Conservation (phyloP, 768 basidiomycete species). For the Boletus eberwhitei region DNA sequence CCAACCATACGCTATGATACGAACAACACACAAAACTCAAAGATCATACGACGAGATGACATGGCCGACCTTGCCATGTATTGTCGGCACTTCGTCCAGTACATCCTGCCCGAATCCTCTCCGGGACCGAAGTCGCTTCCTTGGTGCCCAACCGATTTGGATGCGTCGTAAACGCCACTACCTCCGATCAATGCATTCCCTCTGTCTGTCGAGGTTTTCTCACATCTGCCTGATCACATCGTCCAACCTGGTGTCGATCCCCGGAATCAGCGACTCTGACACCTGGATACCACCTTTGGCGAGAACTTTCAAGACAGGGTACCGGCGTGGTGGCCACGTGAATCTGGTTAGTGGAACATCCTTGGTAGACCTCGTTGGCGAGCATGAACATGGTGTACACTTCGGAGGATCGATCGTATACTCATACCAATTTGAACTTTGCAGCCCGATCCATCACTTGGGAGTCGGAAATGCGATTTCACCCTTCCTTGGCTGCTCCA, state of each 20-base stretch:
- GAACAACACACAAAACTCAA: constrained; percentile 2
- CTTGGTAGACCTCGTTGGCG: constrained; percentile 40
- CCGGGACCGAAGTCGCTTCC: background rate
- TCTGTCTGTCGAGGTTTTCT: constrained; percentile 19
- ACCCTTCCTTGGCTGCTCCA: no score
- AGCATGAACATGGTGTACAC: constrained; percentile 41
- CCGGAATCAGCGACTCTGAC: background rate
- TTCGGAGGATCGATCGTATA: constrained; percentile 6
- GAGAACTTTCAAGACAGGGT: constrained; percentile 37
- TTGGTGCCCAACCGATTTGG: constrained; percentile 3
- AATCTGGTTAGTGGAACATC: constrained; percentile 51
- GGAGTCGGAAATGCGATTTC: no score
- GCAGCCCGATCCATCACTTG: no score
- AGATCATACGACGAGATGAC: constrained; percentile 10
- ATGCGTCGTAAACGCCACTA: constrained; percentile 20
- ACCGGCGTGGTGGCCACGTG: constrained; percentile 24
- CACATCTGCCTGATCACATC: constrained; percentile 7
- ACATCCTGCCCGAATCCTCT: background rate
- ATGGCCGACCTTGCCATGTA: no score
- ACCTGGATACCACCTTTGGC: constrained; percentile 14
- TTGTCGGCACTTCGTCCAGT: background rate
- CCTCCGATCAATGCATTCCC: constrained; percentile 14
- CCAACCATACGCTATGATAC: background rate
- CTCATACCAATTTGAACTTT: no score
- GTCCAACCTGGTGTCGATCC: background rate